Percentiles rank a stretch among this genome's conserved stretches.
Evolutionary conservation across 345 rosid species (phyloP).

Genomic region (Hypericum androsaemum): DNA sequence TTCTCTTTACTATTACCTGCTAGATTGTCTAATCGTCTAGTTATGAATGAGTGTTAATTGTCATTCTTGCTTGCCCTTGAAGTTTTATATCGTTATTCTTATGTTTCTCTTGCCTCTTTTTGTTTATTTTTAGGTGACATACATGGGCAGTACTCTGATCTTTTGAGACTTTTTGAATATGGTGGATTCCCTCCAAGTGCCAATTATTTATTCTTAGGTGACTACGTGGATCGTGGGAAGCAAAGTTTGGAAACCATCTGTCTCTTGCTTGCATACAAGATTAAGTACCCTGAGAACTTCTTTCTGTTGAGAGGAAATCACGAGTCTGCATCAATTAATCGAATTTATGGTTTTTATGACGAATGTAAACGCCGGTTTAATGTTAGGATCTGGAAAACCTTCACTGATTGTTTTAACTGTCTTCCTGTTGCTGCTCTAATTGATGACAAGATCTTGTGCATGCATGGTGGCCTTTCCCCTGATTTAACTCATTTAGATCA

Average conservation of each 20-base stretch:
- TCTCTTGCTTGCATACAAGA: constrained; percentile 80
- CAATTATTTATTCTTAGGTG: constrained; percentile 80
- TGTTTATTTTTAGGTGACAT: constrained; percentile 59
- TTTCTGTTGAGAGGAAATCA: constrained; percentile 82
- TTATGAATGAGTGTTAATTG: neutral
- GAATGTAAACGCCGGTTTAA: constrained; percentile 86
- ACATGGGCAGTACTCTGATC: constrained; percentile 82
- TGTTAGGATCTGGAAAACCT: constrained; percentile 68
- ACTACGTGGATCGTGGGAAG: constrained; percentile 96
- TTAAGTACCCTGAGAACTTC: constrained; percentile 83
- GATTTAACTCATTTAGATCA: constrained; percentile 61
- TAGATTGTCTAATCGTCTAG: too few species aligned
- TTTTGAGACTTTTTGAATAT: constrained; percentile 79
- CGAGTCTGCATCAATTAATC: constrained; percentile 80
- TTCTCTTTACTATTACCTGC: too few species aligned
- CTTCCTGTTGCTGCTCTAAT: constrained; percentile 83
- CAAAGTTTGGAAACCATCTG: constrained; percentile 94
- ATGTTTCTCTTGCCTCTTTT: constrained; percentile 3
- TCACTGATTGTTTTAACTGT: constrained; percentile 87
- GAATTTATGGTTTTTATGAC: constrained; percentile 87
- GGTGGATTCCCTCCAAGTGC: constrained; percentile 86
- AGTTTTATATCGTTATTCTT: constrained; percentile 1
- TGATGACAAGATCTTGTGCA: constrained; percentile 84
- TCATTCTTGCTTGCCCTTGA: neutral
- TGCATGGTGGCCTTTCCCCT: constrained; percentile 97